These are phyloP conservation scores for Oryza officinalis DNA, from an alignment of 176 grass and related monocot genomes.

Conservation along the genomic window DNA sequence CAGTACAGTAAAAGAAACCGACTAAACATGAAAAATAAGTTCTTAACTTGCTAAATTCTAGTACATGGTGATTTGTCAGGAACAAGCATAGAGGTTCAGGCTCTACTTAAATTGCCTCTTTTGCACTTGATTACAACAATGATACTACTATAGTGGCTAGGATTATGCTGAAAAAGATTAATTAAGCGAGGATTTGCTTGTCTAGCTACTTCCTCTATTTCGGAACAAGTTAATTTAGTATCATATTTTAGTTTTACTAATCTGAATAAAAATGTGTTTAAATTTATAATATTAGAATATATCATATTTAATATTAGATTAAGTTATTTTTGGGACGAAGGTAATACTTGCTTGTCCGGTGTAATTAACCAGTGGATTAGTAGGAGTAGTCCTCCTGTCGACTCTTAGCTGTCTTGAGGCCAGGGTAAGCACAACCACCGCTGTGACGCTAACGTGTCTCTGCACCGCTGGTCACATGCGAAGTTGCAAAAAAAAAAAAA, in stretches of 20 bases:
- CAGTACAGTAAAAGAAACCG: too few relatives aligned
- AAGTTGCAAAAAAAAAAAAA: background rate
- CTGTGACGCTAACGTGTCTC: background rate
- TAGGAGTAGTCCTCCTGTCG: background rate
- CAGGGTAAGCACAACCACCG: background rate
- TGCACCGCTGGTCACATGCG: constrained; percentile 18
- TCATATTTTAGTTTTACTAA: too few relatives aligned
- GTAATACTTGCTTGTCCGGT: background rate
- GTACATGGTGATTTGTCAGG: background rate
- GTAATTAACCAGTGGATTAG: background rate
- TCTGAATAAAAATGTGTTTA: too few relatives aligned
- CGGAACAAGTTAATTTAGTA: too few relatives aligned
- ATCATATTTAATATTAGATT: too few relatives aligned
- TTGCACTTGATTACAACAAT: background rate
- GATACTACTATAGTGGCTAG: background rate
- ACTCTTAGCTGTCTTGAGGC: background rate
- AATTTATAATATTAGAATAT: too few relatives aligned
- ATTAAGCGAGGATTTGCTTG: too few relatives aligned
- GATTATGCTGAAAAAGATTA: background rate
- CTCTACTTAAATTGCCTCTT: background rate
- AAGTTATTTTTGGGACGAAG: too few relatives aligned
- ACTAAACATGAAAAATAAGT: background rate
- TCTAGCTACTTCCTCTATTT: too few relatives aligned
- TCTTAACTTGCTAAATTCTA: background rate
- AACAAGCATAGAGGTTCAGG: background rate